Base-by-base conservation (phyloP, 768 basidiomycete species). In the Suillus lakei region DNA sequence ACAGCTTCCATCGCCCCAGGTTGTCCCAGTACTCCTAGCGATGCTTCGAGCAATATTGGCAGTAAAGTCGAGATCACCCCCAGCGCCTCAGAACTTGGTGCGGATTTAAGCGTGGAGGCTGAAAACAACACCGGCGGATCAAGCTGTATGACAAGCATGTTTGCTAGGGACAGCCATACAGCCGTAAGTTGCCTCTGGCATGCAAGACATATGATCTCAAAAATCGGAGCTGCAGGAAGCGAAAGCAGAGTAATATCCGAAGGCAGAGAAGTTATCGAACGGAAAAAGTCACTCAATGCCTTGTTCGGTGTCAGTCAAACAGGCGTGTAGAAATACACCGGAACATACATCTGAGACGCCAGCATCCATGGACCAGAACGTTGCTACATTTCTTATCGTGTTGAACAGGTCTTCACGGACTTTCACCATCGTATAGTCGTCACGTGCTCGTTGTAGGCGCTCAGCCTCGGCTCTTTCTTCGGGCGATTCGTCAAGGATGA, bases 201-300 rank as follows among this genome's bases (percentile, higher is more conserved):
- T 0, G 93, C 92, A 30, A 87, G 72, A 65, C 92, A 93, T 30
- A 94, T 87, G 41, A 93, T 78, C 70, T 89, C 89, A n/a, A 95
- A 81, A 5, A 98, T 80, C 1, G 95, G 95, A 7, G 87, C 88
- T 9, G 95, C 86, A 3, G 93, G 88, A 0, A 98, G 83, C 0
- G 94, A 91, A 10, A 98, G 81, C 18, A 98, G 75, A 0, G 94
- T 97, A 23, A 80, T 83, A 63, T 95, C 92, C 3, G 85, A 81
- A 0, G 93, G 91, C 36, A 96, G 83, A 3, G 90, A 88, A 0
- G 96, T 95, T 64, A 96, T 91, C 0, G 93, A 90, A 67, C 92
- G 93, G 80, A 96, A 85, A 41, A 97, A 80, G 68, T 94, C 90
- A 80, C 91, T 94, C 66, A 94, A 77, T 6, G 88, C 88, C 93